Evolutionary conservation across 148 eudicot species (phyloP).

Genomic region (Linanthus parryae): DNA sequence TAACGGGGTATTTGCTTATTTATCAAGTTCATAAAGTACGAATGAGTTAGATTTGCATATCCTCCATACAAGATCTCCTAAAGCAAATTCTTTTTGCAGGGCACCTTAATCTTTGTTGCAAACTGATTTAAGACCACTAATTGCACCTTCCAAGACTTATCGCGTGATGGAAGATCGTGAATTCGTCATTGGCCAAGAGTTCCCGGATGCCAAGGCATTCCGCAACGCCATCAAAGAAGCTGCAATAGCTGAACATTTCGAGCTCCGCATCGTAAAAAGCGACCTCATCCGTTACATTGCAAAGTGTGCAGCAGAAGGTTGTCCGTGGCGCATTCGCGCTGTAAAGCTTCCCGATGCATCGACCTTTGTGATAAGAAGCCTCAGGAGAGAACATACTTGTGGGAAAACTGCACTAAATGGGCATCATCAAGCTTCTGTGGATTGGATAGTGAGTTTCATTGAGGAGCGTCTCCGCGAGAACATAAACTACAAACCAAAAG

Average conservation of each 20-base stretch:
- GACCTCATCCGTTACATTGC: conserved; percentile 55
- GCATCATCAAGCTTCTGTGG: conserved; percentile 72
- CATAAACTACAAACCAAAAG: conserved; percentile 64
- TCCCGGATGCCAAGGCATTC: conserved; percentile 59
- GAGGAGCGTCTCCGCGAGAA: conserved; percentile 49
- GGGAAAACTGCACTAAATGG: conserved; percentile 44
- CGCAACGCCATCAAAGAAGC: conserved; percentile 57
- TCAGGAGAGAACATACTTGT: conserved; percentile 50
- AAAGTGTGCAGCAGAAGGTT: conserved; percentile 54
- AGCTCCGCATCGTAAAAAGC: conserved; percentile 52
- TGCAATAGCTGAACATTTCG: conserved; percentile 70
- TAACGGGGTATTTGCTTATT: no score
- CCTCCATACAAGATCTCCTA: no score
- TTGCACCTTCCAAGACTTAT: no score
- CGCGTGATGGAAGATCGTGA: conserved; percentile 40
- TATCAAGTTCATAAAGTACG: no score
- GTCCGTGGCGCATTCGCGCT: conserved; percentile 68
- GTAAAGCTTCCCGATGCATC: conserved; percentile 42
- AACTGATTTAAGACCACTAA: no score
- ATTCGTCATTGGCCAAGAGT: conserved; percentile 49
- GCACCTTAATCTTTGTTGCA: no score
- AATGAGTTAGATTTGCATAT: no score
- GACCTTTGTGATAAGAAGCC: conserved; percentile 37
- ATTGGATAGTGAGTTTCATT: conserved; percentile 62
- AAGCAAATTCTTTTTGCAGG: no score